These are phyloP conservation scores for Aspergillus clavatus DNA, from an alignment of 2,329 filamentous ascomycete species.

Conservation along the genomic window DNA sequence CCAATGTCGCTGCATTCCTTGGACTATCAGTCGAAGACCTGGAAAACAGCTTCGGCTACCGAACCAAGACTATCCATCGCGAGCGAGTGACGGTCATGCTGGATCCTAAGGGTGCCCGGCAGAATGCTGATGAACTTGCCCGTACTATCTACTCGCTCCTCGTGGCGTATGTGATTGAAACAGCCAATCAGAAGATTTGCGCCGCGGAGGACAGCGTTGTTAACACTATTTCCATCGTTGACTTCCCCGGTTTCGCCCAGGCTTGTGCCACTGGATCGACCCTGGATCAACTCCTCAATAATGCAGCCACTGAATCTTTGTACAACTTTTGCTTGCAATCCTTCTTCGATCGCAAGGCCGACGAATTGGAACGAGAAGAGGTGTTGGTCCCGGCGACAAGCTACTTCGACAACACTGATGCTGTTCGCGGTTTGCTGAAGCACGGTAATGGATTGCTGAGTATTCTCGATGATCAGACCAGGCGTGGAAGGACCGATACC, in stretches of 20 bases:
- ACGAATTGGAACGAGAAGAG: slow-evolving; percentile 90
- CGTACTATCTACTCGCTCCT: slow-evolving; percentile 89
- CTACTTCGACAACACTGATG: slow-evolving; percentile 97
- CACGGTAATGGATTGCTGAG: slow-evolving; percentile 86
- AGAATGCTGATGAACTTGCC: slow-evolving; percentile 89
- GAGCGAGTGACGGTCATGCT: slow-evolving; percentile 99
- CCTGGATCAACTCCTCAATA: slow-evolving; percentile 89
- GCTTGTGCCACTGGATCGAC: slow-evolving; percentile 75
- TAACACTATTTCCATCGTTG: slow-evolving; percentile 91
- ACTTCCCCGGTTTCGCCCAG: slow-evolving; percentile 93
- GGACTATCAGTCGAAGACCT: slow-evolving; percentile 76
- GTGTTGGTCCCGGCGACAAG: slow-evolving; percentile 84
- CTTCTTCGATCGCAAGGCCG: slow-evolving; percentile 92
- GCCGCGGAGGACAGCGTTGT: slow-evolving; percentile 80
- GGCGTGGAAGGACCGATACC: slow-evolving; percentile 78
- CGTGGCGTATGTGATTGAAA: slow-evolving; percentile 90
- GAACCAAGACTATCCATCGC: slow-evolving; percentile 91
- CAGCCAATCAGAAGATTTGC: slow-evolving; percentile 83
- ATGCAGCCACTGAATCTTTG: slow-evolving; percentile 84
- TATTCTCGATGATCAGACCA: slow-evolving; percentile 93
- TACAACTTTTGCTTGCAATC: slow-evolving; percentile 92
- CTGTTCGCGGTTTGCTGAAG: slow-evolving; percentile 86
- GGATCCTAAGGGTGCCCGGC: slow-evolving; percentile 81
- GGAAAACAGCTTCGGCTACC: slow-evolving; percentile 85
- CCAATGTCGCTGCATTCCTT: slow-evolving; percentile 87